Base-by-base conservation (phyloP, 495 filamentous ascomycete genomes). In the Trichoderma reesei region DNA sequence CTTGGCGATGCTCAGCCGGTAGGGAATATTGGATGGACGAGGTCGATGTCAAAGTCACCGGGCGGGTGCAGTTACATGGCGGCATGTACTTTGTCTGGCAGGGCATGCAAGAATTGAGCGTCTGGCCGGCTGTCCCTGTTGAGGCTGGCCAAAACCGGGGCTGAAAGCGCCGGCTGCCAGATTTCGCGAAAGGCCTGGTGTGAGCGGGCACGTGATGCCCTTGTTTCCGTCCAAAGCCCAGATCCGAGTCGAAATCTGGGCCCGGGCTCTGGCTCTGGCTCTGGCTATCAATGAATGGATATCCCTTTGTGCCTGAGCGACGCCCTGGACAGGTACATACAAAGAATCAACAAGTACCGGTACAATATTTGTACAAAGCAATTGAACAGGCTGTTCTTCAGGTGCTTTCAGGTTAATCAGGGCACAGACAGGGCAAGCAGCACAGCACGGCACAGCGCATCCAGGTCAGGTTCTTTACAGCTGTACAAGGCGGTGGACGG, bases 81-180 rank as follows among this genome's bases (percentile, higher is more conserved):
- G 51, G 26, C 51, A 56, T 56, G 51, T 56, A 56, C 51, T 56
- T 56, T 56, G 51, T 31, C 26, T 26, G 26, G 26, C 26, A 26
- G 26, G 26, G 26, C 34, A 56, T 56, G 51, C 51, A 56, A 56
- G 51, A 56, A 33, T 56, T 26, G 26, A 26, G 26, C 26, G 26
- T 26, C 26, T 26, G 26, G 26, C 26, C 26, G 51, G 8, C 26
- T 31, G 51, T 56, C 51, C 51, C 51, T 56, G 51, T 56, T 56
- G 51, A 56, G 51, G 51, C 51, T 56, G 51, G 51, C 51, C 11
- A 56, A 56, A 56, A 56, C 51, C 51, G 51, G 51, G 51, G 51
- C 51, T 56, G 51, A 56, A 31, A 56, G 51, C 26, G 26, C 51
- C 51, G 31, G 33, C 51, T 8, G 11, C 34, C 51, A 36, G 51